Evolutionary conservation across 495 filamentous ascomycete species (phyloP).

Genomic region (Talaromyces thailandensis): DNA sequence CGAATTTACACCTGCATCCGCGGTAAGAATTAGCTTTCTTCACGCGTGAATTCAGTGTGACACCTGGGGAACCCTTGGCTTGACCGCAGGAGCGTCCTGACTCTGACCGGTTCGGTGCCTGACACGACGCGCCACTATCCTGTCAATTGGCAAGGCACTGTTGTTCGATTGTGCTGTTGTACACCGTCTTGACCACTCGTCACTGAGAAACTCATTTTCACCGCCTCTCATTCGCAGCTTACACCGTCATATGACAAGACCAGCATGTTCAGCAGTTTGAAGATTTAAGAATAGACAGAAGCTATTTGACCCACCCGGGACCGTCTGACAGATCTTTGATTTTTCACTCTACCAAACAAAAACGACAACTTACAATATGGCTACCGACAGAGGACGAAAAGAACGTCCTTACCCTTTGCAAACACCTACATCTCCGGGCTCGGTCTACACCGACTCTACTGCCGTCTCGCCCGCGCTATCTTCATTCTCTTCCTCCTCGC

Average conservation of each 20-base stretch:
- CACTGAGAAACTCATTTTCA: neutral
- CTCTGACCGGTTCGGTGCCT: constrained; percentile 3
- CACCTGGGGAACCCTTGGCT: constrained; percentile 4
- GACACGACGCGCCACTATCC: neutral
- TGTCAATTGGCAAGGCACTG: neutral
- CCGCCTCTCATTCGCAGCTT: constrained; percentile 1
- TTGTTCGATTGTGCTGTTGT: neutral
- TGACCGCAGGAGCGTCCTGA: neutral
- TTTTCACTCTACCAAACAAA: neutral
- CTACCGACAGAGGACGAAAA: neutral
- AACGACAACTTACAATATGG: neutral
- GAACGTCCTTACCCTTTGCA: neutral
- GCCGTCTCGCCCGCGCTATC: constrained; percentile 35
- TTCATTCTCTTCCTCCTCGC: constrained; percentile 24
- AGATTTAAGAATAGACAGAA: neutral
- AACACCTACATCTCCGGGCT: neutral
- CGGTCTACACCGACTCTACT: constrained; percentile 17
- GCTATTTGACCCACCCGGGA: neutral
- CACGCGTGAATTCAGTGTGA: neutral
- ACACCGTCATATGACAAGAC: neutral
- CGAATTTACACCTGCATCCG: neutral
- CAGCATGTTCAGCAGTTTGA: neutral
- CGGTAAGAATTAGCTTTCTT: neutral
- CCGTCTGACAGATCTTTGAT: neutral
- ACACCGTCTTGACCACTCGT: neutral